Base-by-base conservation (phyloP, 805 yeast species). In the Suhomyces vadensis region DNA sequence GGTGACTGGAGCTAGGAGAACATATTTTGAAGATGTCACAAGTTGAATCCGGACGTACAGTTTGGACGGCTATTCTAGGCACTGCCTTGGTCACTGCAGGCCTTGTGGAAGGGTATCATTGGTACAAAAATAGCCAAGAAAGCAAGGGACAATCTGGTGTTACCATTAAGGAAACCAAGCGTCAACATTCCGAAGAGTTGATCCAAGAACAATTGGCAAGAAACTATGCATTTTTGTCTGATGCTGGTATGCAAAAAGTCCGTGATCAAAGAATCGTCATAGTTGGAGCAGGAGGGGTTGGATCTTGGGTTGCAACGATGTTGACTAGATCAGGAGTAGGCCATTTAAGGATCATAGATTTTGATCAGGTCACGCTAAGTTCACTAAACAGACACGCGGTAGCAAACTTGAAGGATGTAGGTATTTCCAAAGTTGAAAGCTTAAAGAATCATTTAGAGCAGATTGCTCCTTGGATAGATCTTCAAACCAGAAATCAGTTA, bases 241-340 rank as follows among this genome's bases (percentile, higher is more conserved):
- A 86, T 41, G 86, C 83, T 16, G 98, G 97, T 1, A 82, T 90
- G 79, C 63, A 67, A 14, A 80, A 79, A 47, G 78, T 94, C 13
- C 80, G 96, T 43, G 65, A 74, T 9, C 84, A 88, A 57, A 75
- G 79, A 44, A 78, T 91, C 2, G 86, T 89, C 1, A 86, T 92
- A 11, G 82, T 81, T 23, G 99, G 99, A 23, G 94, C 92, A 13
- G 99, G 99, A 46, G 99, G 99, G 46, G 99, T 94, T 31, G 99
- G 99, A 2, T 91, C 97, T 0, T 91, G 97, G 92, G 96, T 85
- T 19, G 83, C 86, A 9, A 85, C 95, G 8, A 88, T 95, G 86
- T 74, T 94, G 44, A 85, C 87, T 1, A 81, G 99, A 56, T 87
- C 96, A 13, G 99, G 99, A 11, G 83, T 91, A 31, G 83, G 85